These are phyloP conservation scores for Gliomastix tumulicola DNA, from an alignment of 2,329 filamentous ascomycete genomes.

Conservation along the genomic window DNA sequence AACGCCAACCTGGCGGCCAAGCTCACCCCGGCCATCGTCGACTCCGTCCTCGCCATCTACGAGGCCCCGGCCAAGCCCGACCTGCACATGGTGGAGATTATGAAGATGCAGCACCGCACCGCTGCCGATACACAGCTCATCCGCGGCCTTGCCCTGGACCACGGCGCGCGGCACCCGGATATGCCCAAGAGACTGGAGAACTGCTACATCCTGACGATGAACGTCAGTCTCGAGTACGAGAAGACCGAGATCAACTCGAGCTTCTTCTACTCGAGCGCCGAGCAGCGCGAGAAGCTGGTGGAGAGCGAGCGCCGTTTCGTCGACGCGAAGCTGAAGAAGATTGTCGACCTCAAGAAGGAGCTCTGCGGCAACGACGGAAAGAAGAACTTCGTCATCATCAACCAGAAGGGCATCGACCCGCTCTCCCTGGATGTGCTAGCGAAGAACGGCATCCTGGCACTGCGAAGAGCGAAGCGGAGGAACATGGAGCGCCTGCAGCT, in stretches of 20 bases:
- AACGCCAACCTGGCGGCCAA: constrained; percentile 83
- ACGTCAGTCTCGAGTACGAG: constrained; percentile 96
- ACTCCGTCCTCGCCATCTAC: constrained; percentile 93
- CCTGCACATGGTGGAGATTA: constrained; percentile 98
- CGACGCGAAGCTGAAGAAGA: constrained; percentile 93
- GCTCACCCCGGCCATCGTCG: constrained; percentile 91
- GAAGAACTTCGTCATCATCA: constrained; percentile 96
- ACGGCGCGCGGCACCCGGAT: constrained; percentile 92
- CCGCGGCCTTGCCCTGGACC: constrained; percentile 84
- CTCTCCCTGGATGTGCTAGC: constrained; percentile 91
- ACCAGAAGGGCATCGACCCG: constrained; percentile 98
- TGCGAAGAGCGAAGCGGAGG: constrained; percentile 90
- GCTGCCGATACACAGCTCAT: constrained; percentile 96
- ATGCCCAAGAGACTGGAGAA: constrained; percentile 98
- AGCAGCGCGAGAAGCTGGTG: constrained; percentile 95
- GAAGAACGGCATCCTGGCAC: constrained; percentile 95
- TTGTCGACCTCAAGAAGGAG: constrained; percentile 96
- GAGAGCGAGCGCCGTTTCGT: constrained; percentile 95
- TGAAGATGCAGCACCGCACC: constrained; percentile 99
- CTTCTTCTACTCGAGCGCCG: constrained; percentile 97
- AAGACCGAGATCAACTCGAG: constrained; percentile 99
- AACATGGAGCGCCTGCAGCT: constrained; percentile 99
- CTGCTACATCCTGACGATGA: constrained; percentile 88
- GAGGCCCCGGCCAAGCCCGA: constrained; percentile 85
- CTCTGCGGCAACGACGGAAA: constrained; percentile 89